Percentiles rank a stretch among this genome's conserved stretches.
phyloP scores from a whole-genome alignment of 768 basidiomycete species.

The Tulasnella sp. region DNA sequence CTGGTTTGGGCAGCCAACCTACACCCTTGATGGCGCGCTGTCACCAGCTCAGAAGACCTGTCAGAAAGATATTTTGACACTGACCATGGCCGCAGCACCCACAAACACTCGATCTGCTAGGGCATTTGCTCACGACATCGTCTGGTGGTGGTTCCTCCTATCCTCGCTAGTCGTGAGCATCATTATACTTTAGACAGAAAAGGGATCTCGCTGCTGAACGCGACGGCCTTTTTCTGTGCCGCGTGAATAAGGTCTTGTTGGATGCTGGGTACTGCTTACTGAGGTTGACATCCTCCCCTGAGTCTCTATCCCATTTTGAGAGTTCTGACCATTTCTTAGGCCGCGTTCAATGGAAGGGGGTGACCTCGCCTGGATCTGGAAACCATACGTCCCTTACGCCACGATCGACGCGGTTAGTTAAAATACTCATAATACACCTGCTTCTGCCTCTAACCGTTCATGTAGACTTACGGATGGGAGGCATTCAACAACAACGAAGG shows the following conservation, averaged over 20 bases:
- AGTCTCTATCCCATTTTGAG: neutral
- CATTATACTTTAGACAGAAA: no score
- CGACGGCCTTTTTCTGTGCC: neutral
- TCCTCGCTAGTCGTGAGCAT: neutral
- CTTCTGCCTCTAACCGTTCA: neutral
- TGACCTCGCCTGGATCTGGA: constrained; percentile 88
- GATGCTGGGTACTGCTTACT: constrained; percentile 74
- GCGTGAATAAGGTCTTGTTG: constrained; percentile 38
- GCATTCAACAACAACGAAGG: constrained; percentile 58
- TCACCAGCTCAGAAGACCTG: no score
- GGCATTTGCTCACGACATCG: neutral
- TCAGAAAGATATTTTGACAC: no score
- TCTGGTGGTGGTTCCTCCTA: constrained; percentile 11
- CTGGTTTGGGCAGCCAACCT: no score
- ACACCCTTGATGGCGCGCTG: no score
- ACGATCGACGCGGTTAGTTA: constrained; percentile 41
- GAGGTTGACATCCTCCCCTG: constrained; percentile 38
- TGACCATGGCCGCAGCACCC: neutral
- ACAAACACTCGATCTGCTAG: neutral
- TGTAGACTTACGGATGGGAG: constrained; percentile 61
- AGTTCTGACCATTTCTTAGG: constrained; percentile 29
- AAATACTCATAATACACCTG: neutral
- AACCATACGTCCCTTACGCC: constrained; percentile 69
- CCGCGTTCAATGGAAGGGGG: constrained; percentile 82
- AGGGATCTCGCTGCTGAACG: neutral